phyloP scores from a whole-genome alignment of 306 rosid species.

The Casuarina equisetifolia region DNA sequence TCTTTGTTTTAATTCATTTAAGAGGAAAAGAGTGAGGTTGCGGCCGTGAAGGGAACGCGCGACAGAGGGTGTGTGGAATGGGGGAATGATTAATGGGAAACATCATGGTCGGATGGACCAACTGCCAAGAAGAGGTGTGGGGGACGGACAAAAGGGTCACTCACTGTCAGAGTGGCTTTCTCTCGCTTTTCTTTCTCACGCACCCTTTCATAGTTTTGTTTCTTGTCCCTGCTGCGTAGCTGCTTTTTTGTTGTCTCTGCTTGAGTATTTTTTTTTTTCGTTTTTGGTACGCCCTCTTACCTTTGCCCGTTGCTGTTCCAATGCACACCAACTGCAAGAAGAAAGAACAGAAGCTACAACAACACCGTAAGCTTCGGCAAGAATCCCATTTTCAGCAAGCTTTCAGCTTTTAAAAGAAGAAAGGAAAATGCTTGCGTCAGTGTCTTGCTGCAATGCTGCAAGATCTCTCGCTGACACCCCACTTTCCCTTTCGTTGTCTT shows the following conservation, averaged over 20 bases:
- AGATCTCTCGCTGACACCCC: conserved; percentile 40
- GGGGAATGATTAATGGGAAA: neutral
- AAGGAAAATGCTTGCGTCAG: conserved; percentile 27
- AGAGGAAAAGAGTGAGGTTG: too few relatives aligned
- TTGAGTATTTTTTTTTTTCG: neutral
- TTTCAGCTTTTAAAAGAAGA: conserved; percentile 19
- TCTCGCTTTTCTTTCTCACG: neutral
- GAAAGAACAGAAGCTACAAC: neutral
- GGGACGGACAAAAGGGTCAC: conserved; percentile 34
- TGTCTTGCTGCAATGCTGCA: conserved; percentile 22
- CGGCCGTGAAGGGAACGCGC: conserved; percentile 27
- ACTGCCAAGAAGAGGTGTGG: conserved; percentile 37
- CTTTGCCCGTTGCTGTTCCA: neutral
- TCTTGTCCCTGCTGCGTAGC: neutral
- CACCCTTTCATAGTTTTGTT: neutral
- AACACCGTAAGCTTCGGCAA: neutral
- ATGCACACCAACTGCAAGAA: neutral
- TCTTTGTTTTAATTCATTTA: too few relatives aligned
- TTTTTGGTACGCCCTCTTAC: neutral
- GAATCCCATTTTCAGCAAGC: neutral
- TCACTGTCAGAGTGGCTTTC: neutral
- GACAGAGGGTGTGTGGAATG: neutral
- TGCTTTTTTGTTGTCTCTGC: neutral
- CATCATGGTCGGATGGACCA: conserved; percentile 48
- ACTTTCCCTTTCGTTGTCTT: conserved; percentile 22